Percentiles rank a stretch among this genome's conserved stretches.
phyloP scores from a whole-genome alignment of 495 filamentous ascomycete species.

The Neurospora sp. region DNA sequence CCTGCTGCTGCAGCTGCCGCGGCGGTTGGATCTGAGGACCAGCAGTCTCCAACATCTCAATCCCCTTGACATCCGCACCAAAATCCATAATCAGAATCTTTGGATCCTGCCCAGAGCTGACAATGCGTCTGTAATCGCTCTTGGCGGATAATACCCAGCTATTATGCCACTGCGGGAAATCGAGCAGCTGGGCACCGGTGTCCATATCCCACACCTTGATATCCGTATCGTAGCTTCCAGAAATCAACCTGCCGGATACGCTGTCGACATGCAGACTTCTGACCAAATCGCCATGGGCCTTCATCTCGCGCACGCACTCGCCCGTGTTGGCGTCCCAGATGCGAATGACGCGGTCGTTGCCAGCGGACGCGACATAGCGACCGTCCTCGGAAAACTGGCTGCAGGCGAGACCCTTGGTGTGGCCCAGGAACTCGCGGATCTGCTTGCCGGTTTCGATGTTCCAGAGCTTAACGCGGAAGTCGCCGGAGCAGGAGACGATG shows the following conservation, averaged over 20 bases:
- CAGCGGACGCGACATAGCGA: conserved; percentile 78
- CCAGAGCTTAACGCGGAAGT: conserved; percentile 89
- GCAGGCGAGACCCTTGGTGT: conserved; percentile 85
- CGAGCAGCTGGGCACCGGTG: conserved; percentile 58
- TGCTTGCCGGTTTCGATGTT: conserved; percentile 76
- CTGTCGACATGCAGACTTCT: conserved; percentile 66
- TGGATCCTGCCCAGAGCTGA: conserved; percentile 88
- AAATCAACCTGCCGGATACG: conserved; percentile 70
- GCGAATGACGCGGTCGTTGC: conserved; percentile 88
- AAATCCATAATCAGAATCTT: conserved; percentile 89
- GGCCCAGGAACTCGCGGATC: conserved; percentile 77
- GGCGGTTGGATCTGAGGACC: background rate
- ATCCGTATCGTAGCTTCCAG: conserved; percentile 84
- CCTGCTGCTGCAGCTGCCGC: background rate
- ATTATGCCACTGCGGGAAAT: conserved; percentile 81
- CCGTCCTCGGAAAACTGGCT: conserved; percentile 92
- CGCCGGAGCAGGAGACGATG: conserved; percentile 84
- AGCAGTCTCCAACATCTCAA: conserved; percentile 41
- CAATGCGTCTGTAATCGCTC: conserved; percentile 84
- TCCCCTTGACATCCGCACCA: conserved; percentile 45
- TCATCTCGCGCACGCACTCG: conserved; percentile 64
- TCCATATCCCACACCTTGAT: conserved; percentile 86
- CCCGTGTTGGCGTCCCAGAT: conserved; percentile 90
- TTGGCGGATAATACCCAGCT: conserved; percentile 96
- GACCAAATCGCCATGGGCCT: conserved; percentile 65